Conservation (phyloP, 1,284 basidiomycete species). For the Cystobasidium pallidum region DNA sequence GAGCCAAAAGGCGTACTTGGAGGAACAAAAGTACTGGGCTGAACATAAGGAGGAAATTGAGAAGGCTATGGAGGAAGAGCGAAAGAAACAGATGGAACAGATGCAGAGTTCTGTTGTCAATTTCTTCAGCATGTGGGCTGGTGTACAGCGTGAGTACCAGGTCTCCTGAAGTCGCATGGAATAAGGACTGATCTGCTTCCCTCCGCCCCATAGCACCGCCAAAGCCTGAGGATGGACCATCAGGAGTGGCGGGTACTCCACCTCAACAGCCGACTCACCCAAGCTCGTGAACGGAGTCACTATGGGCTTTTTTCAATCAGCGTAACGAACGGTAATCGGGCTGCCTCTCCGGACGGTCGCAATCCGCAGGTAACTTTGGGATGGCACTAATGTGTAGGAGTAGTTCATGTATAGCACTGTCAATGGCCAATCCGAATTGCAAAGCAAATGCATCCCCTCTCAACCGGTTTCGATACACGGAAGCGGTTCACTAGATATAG, state of each 20-base stretch:
- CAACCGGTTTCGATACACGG: background rate
- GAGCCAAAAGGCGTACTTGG: conserved; percentile 78
- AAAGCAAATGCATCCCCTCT: conserved; percentile 1
- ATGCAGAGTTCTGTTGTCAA: conserved; percentile 43
- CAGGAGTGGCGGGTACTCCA: background rate
- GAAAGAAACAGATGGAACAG: conserved; percentile 69
- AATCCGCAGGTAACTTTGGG: background rate
- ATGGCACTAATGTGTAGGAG: background rate
- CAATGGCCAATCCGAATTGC: background rate
- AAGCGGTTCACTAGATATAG: background rate
- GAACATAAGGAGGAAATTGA: conserved; percentile 82
- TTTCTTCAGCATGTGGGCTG: conserved; percentile 14
- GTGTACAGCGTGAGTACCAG: conserved; percentile 41
- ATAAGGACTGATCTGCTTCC: background rate
- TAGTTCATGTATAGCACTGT: conserved; percentile 7
- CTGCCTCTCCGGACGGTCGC: background rate
- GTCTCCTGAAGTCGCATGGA: no score
- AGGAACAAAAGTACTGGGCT: conserved; percentile 84
- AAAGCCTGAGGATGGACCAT: conserved; percentile 23
- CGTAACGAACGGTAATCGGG: background rate
- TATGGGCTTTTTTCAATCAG: background rate
- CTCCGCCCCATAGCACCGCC: conserved; percentile 20
- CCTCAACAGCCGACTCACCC: background rate
- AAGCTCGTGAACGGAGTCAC: background rate
- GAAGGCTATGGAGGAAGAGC: conserved; percentile 76